Evolutionary conservation across 2,329 filamentous ascomycete species (phyloP).

Genomic region (Fusarium kyushuense): DNA sequence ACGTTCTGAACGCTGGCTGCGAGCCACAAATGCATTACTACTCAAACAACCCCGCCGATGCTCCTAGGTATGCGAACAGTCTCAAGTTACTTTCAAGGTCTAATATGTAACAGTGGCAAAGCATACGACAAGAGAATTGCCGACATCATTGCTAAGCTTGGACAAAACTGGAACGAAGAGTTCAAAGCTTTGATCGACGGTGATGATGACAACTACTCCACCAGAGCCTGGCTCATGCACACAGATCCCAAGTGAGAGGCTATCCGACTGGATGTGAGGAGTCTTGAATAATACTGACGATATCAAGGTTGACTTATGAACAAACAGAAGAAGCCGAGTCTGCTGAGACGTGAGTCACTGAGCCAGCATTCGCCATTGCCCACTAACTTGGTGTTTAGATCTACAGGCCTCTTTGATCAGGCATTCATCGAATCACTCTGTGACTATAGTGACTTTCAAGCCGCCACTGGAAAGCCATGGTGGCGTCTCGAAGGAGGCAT

Average conservation of each 20-base stretch:
- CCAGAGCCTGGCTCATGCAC: constrained; percentile 25
- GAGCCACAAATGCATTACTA: constrained; percentile 27
- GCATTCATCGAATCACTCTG: constrained; percentile 23
- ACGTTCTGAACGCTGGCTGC: not conserved
- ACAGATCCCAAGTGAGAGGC: not conserved
- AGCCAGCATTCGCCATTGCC: rapidly evolving
- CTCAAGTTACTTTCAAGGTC: rapidly evolving
- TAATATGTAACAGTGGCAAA: not conserved
- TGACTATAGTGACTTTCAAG: constrained; percentile 35
- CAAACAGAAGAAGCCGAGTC: constrained; percentile 15
- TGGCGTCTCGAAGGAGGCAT: constrained; percentile 34
- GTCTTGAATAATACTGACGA: rapidly evolving
- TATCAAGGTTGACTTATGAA: not conserved
- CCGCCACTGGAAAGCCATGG: not conserved
- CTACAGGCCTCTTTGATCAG: constrained; percentile 30
- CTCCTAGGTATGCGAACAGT: not conserved
- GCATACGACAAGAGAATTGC: not conserved
- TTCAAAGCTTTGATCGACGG: constrained; percentile 3
- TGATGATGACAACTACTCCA: constrained; percentile 14
- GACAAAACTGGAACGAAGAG: not conserved
- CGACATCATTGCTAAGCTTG: not conserved
- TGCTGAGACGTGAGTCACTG: constrained; percentile 2
- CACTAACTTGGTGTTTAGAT: not conserved
- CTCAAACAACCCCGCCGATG: not conserved
- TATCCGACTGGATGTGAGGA: too few relatives aligned